Percentiles rank a stretch among this genome's conserved stretches.
phyloP scores from a whole-genome alignment of 257 asterid species.

The Gentiana straminea region DNA sequence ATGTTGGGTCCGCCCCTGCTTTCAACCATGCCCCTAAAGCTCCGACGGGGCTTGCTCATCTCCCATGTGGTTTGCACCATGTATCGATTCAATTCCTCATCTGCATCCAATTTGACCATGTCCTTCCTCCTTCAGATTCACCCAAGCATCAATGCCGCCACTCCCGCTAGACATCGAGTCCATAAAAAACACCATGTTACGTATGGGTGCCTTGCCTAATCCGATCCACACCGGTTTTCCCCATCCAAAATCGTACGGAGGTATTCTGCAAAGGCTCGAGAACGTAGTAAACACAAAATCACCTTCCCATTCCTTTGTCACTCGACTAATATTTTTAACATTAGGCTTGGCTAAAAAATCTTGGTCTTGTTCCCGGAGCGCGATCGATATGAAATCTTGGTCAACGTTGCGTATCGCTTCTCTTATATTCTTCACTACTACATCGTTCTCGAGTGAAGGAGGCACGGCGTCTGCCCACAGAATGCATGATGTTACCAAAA shows the following conservation, averaged over 20 bases:
- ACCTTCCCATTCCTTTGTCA: slow-evolving; percentile 11
- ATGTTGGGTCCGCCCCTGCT: too few relatives aligned
- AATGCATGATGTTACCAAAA: slow-evolving; percentile 32
- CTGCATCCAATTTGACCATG: too few relatives aligned
- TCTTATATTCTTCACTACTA: slow-evolving; percentile 14
- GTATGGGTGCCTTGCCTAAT: slow-evolving; percentile 14
- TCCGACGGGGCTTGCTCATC: too few relatives aligned
- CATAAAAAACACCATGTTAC: slow-evolving; percentile 26
- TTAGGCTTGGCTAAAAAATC: too few relatives aligned
- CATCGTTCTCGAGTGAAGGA: slow-evolving; percentile 13
- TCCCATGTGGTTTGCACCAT: too few relatives aligned
- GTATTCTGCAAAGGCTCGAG: slow-evolving; percentile 44
- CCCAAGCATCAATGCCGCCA: slow-evolving; percentile 42
- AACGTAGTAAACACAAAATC: slow-evolving; percentile 22
- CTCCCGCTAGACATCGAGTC: slow-evolving; percentile 25
- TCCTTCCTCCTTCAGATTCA: slow-evolving; percentile 22
- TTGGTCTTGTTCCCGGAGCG: too few relatives aligned
- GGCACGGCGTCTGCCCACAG: slow-evolving; percentile 15
- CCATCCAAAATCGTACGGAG: slow-evolving; percentile 46
- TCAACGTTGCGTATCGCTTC: slow-evolving; percentile 20
- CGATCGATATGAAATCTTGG: slow-evolving; percentile 14
- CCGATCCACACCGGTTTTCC: slow-evolving; percentile 39
- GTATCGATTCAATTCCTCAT: too few relatives aligned
- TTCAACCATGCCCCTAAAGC: too few relatives aligned
- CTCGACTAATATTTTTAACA: too few relatives aligned